Percentiles rank a stretch among this genome's conserved stretches.
phyloP scores from a whole-genome alignment of 2,329 filamentous ascomycete genomes.

The Trichoderma sp. region DNA sequence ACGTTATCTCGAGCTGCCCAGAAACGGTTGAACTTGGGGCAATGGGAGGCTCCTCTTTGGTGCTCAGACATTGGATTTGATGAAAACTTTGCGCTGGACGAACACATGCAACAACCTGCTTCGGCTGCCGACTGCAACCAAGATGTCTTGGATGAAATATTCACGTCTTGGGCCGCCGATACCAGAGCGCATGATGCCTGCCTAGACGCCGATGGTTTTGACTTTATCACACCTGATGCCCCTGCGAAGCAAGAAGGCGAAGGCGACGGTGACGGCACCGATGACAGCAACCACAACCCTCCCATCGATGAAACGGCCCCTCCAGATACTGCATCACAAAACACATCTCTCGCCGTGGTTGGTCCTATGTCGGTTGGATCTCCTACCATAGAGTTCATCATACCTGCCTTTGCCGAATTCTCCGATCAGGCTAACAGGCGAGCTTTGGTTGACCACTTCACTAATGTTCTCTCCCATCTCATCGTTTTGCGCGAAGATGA shows the following conservation, averaged over 20 bases:
- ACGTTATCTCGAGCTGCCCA: not conserved
- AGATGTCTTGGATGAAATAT: not conserved
- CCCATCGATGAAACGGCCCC: not conserved
- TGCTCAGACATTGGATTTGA: not conserved
- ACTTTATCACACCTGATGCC: not conserved
- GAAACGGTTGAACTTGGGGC: not conserved
- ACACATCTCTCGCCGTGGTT: conserved; percentile 30
- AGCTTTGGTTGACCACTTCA: conserved; percentile 60
- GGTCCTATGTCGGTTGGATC: conserved; percentile 26
- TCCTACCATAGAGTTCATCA: conserved; percentile 48
- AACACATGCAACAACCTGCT: not conserved
- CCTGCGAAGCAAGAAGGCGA: not conserved
- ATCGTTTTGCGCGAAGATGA: conserved; percentile 63
- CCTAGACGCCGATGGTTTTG: not conserved
- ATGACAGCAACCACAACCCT: not conserved
- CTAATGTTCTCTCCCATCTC: conserved; percentile 62
- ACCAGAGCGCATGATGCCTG: not conserved
- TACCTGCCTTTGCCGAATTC: conserved; percentile 57
- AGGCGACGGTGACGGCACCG: not conserved
- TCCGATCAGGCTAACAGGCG: conserved; percentile 53
- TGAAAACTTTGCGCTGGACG: not conserved
- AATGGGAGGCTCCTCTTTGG: conserved; percentile 9
- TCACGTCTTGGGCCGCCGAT: not conserved
- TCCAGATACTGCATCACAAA: conserved; percentile 21
- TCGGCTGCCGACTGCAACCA: not conserved